These are phyloP conservation scores for Pseudozyma hubeiensis DNA, from an alignment of 1,284 basidiomycete genomes.

Conservation along the genomic window DNA sequence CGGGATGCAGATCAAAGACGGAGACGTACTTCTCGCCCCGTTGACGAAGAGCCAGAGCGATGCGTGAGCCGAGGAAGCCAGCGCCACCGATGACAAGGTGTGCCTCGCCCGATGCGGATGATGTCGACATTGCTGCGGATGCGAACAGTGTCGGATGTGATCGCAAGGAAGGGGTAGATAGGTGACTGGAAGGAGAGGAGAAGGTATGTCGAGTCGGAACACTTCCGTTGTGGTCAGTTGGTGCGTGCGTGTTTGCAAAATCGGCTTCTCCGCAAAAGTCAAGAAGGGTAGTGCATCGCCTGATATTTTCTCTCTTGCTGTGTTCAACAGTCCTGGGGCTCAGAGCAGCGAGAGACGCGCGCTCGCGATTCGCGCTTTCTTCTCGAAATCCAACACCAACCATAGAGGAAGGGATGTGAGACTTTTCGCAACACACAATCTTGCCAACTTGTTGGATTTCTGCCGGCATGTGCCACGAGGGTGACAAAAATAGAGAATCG, in stretches of 20 bases:
- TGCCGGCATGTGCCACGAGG: slow-evolving; percentile 7
- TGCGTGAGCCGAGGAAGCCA: slow-evolving; percentile 66
- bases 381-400: background rate
- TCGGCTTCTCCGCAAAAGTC: slow-evolving; percentile 24
- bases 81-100: slow-evolving; percentile 66
- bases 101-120: slow-evolving; percentile 60
- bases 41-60: slow-evolving; percentile 60
- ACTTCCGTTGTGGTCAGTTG: too few relatives aligned
- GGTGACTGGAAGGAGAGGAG: background rate
- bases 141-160: background rate
- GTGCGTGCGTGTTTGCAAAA: background rate
- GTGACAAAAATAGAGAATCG: slow-evolving; percentile 7
- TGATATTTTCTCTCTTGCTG: slow-evolving; percentile 1
- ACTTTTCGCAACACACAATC: background rate
- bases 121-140: slow-evolving; percentile 55
- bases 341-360: slow-evolving; percentile 10
- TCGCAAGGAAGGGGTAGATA: background rate
- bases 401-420: slow-evolving; percentile 2
- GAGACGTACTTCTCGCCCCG: slow-evolving; percentile 65
- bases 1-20: slow-evolving; percentile 59
- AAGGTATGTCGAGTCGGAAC: background rate
- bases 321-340: background rate
- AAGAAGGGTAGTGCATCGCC: slow-evolving; percentile 6
- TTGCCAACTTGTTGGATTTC: too few relatives aligned
- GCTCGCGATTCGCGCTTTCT: background rate